Percentiles rank a stretch among this genome's conserved stretches.
These are phyloP conservation scores for Russula lepida DNA, from an alignment of 768 basidiomycete species.

Conservation along the genomic window DNA sequence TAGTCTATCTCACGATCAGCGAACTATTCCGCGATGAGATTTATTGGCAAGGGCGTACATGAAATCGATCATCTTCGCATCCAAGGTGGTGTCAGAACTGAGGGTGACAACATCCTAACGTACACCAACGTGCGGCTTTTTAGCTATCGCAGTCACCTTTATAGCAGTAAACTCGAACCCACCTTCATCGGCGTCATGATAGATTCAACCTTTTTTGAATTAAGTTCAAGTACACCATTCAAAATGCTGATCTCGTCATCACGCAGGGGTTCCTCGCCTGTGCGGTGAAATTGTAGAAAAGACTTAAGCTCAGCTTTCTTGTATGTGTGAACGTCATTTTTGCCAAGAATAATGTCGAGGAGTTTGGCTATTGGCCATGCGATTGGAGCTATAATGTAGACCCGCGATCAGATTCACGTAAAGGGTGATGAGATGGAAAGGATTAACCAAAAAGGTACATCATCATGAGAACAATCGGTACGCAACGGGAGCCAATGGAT, in stretches of 20 bases:
- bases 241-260: constrained; percentile 79
- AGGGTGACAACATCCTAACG: constrained; percentile 74
- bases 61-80: constrained; percentile 68
- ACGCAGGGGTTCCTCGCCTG: constrained; percentile 65
- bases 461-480: constrained; percentile 41
- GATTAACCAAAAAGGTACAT: constrained; percentile 42
- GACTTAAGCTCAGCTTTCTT: constrained; percentile 63
- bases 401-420: neutral
- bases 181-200: constrained; percentile 55
- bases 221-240: constrained; percentile 72
- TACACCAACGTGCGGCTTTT: neutral
- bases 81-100: constrained; percentile 65
- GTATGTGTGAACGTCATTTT: constrained; percentile 63
- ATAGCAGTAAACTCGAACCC: neutral
- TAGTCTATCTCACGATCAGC: constrained; percentile 33
- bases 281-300: constrained; percentile 68
- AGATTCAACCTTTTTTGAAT: constrained; percentile 52
- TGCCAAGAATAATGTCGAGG: constrained; percentile 75
- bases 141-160: neutral
- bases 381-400: constrained; percentile 34
- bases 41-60: constrained; percentile 41
- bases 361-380: constrained; percentile 57
- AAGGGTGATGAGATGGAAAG: constrained; percentile 3
- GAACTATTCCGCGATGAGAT: neutral
- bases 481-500: constrained; percentile 44